A percentile compares a stretch with the other conserved stretches of the same genome.
phyloP scores from a whole-genome alignment of 352 stramenopile species.

The Phytopythium boreale region DNA sequence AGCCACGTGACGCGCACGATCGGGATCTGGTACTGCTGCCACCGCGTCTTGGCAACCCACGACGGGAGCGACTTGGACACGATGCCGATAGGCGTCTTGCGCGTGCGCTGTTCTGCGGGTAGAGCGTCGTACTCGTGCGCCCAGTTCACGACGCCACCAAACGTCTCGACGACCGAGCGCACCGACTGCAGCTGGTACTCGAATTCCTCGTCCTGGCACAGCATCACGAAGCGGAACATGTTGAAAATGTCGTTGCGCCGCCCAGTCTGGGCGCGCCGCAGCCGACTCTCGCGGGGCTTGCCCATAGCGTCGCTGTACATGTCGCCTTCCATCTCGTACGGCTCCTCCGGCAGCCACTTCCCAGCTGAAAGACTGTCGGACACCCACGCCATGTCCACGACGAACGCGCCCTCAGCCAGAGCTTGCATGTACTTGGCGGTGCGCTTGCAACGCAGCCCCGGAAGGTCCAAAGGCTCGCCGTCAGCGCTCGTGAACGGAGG shows the following conservation, averaged over 20 bases:
- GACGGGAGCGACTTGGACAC: conserved; percentile 66
- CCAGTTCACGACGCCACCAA: conserved; percentile 52
- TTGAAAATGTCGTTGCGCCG: conserved; percentile 75
- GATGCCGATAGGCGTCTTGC: conserved; percentile 56
- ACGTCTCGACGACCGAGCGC: conserved; percentile 56
- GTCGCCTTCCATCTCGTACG: conserved; percentile 77
- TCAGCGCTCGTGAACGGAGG: conserved; percentile 1
- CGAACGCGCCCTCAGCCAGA: conserved; percentile 63
- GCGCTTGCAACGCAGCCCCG: conserved; percentile 59
- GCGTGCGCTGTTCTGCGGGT: conserved; percentile 15
- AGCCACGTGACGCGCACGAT: conserved; percentile 87
- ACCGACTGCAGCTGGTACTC: conserved; percentile 73
- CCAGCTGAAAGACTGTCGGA: conserved; percentile 54
- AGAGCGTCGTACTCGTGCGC: conserved; percentile 24
- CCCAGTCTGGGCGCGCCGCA: conserved; percentile 43
- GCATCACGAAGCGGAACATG: conserved; percentile 69
- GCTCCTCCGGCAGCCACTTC: conserved; percentile 64
- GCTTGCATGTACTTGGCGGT: conserved; percentile 87
- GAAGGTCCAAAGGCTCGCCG: conserved; percentile 8
- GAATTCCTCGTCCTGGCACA: conserved; percentile 65
- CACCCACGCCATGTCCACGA: conserved; percentile 81
- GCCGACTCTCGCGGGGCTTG: conserved; percentile 63
- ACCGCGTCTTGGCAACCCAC: conserved; percentile 49
- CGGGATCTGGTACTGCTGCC: conserved; percentile 67
- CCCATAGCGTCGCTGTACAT: conserved; percentile 71